These are phyloP conservation scores for Hanseniaspora meyeri DNA, from an alignment of 805 yeast genomes.

Conservation along the genomic window DNA sequence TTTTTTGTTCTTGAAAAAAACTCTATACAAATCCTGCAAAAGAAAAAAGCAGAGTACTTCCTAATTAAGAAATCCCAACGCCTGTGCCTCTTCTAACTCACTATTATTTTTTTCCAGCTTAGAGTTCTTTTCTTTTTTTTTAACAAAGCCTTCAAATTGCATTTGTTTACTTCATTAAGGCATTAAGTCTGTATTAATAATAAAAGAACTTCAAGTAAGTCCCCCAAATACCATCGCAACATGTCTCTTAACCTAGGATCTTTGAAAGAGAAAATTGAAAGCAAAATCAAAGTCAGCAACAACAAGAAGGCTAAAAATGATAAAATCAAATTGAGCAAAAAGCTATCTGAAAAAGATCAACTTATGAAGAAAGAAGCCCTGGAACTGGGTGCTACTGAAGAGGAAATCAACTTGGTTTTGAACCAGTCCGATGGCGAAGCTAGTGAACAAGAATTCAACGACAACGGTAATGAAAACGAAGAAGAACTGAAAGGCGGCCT, in stretches of 20 bases:
- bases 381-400: constrained; percentile 76
- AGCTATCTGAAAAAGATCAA: constrained; percentile 19
- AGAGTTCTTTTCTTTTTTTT: too few species aligned
- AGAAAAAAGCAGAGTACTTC: not conserved
- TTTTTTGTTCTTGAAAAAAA: not conserved
- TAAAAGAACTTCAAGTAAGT: too few species aligned
- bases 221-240: not conserved
- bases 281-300: constrained; percentile 32
- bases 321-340: constrained; percentile 17
- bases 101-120: too few species aligned
- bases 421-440: constrained; percentile 36
- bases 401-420: constrained; percentile 54
- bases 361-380: constrained; percentile 58
- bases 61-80: not conserved
- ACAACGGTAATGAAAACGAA: constrained; percentile 27
- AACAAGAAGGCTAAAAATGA: constrained; percentile 19
- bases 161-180: too few species aligned
- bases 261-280: constrained; percentile 51
- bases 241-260: constrained; percentile 30
- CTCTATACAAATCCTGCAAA: too few species aligned
- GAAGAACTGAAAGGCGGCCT: constrained; percentile 41
- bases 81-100: not conserved
- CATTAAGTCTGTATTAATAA: too few species aligned
- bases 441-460: constrained; percentile 32
- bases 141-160: not conserved